phyloP scores from a whole-genome alignment of 108 stramenopile genomes.

The Poteriospumella lacustris region DNA sequence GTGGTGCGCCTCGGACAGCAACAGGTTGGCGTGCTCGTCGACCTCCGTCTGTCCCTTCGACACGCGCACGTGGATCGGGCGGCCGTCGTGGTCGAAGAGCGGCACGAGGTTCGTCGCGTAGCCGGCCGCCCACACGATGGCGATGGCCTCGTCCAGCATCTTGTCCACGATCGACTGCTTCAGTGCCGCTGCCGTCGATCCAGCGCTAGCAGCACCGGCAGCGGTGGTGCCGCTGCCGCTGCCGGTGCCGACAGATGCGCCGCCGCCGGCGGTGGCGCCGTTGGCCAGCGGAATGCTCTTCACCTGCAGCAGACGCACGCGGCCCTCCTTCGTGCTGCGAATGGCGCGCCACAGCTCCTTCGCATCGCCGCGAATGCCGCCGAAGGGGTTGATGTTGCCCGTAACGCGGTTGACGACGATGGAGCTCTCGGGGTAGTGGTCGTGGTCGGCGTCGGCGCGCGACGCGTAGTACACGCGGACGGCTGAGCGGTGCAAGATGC shows the following conservation, averaged over 20 bases:
- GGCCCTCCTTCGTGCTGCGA: not conserved
- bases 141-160: not conserved
- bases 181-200: no score
- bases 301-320: not conserved
- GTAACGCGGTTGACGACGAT: not conserved
- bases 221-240: not conserved
- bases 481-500: not conserved
- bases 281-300: not conserved
- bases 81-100: not conserved
- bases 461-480: not conserved
- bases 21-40: not conserved
- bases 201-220: no score
- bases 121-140: constrained; percentile 1
- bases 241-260: not conserved
- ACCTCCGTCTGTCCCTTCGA: not conserved
- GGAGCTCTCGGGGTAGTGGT: not conserved
- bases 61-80: not conserved
- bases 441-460: not conserved
- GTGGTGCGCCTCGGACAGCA: not conserved
- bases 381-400: constrained; percentile 1
- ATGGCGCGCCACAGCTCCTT: constrained; percentile 1
- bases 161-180: not conserved
- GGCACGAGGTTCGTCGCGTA: not conserved
- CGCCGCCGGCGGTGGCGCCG: not conserved
- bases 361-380: not conserved